phyloP scores from a whole-genome alignment of 1,284 basidiomycete genomes.

The Tranzscheliella williamsii region DNA sequence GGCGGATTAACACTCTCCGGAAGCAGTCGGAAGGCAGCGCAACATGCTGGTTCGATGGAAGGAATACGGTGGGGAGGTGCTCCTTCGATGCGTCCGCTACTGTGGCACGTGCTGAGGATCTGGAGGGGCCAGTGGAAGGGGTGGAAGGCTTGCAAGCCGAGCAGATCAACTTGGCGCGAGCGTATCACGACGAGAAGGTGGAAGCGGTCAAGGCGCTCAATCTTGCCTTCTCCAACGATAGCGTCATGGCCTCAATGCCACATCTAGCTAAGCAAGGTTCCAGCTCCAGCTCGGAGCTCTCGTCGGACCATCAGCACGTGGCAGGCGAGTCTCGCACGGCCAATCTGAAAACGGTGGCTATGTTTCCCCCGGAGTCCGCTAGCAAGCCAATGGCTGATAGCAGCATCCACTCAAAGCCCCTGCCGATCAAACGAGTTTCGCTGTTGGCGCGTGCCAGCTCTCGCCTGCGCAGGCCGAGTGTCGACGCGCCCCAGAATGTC shows the following conservation, averaged over 20 bases:
- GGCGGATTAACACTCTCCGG: slow-evolving; percentile 28
- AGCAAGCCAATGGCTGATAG: too few species aligned
- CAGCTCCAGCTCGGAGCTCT: slow-evolving; percentile 23
- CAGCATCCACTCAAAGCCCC: too few species aligned
- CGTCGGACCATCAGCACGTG: too few species aligned
- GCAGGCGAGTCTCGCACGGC: too few species aligned
- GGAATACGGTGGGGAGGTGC: slow-evolving; percentile 30
- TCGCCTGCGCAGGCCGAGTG: too few species aligned
- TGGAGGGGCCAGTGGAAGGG: background rate
- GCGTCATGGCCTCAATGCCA: slow-evolving; percentile 22
- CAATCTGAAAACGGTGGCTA: too few species aligned
- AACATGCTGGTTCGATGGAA: slow-evolving; percentile 26
- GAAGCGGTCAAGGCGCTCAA: slow-evolving; percentile 19
- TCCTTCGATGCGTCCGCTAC: slow-evolving; percentile 9
- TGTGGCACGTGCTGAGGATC: too few species aligned
- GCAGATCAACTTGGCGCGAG: slow-evolving; percentile 4
- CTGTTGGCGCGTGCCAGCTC: too few species aligned
- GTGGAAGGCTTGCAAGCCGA: background rate
- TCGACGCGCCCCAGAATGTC: too few species aligned
- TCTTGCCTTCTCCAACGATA: slow-evolving; percentile 14
- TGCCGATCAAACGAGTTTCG: too few species aligned
- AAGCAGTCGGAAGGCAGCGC: slow-evolving; percentile 15
- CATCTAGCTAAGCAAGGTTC: slow-evolving; percentile 26
- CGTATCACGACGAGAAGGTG: slow-evolving; percentile 17
- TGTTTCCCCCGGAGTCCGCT: too few species aligned